phyloP scores from a whole-genome alignment of 2,329 filamentous ascomycete genomes.

The Sclerotinia glacialis region DNA sequence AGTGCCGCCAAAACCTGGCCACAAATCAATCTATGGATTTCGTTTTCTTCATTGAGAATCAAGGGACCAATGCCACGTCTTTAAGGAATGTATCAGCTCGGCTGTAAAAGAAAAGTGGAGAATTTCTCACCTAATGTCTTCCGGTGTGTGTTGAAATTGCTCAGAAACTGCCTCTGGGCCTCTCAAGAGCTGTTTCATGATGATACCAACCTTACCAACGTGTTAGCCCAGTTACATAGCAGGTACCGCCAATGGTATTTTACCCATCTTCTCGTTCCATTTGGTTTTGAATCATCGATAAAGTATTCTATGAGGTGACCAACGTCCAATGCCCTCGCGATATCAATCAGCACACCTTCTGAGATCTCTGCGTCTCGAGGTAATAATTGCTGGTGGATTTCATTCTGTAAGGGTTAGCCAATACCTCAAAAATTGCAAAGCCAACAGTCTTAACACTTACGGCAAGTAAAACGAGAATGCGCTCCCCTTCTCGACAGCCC shows the following conservation, averaged over 20 bases:
- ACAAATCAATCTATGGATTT: constrained; percentile 33
- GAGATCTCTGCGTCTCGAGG: neutral
- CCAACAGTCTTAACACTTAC: constrained; percentile 26
- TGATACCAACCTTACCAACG: constrained; percentile 30
- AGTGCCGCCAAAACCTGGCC: constrained; percentile 31
- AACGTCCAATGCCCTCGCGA: constrained; percentile 6
- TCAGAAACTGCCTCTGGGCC: constrained; percentile 26
- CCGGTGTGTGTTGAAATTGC: constrained; percentile 27
- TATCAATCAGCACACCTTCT: neutral
- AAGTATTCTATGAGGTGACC: constrained; percentile 28
- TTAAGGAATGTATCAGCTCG: neutral
- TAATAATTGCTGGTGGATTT: constrained; percentile 23
- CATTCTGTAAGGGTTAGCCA: constrained; percentile 24
- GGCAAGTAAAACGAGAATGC: constrained; percentile 33
- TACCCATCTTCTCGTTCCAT: constrained; percentile 36
- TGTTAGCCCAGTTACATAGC: constrained; percentile 10
- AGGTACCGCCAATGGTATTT: neutral
- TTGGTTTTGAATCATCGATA: constrained; percentile 22
- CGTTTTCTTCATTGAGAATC: constrained; percentile 32
- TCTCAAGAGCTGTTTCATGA: constrained; percentile 34
- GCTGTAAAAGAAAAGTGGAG: neutral
- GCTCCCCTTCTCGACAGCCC: constrained; percentile 29
- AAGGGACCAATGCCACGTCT: constrained; percentile 31
- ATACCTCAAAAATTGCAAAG: neutral
- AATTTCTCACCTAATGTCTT: constrained; percentile 30